These are phyloP conservation scores for Penicillium parvum DNA, from an alignment of 495 filamentous ascomycete species.

Conservation along the genomic window DNA sequence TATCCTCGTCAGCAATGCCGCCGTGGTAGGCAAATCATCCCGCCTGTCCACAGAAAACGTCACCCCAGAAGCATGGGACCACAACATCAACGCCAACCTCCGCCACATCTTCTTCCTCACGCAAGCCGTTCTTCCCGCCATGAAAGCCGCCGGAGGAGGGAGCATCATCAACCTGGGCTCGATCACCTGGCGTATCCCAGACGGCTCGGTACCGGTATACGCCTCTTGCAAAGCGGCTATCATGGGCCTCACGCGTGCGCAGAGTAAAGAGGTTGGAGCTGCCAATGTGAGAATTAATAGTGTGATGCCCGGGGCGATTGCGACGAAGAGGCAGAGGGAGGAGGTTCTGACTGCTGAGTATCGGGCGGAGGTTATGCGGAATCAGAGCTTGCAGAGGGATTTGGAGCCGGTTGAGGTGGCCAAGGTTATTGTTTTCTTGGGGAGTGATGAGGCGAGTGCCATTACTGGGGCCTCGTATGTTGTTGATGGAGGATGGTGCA, in stretches of 20 bases:
- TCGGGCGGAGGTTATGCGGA: constrained; percentile 29
- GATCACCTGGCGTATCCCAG: constrained; percentile 29
- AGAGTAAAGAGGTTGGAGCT: constrained; percentile 15
- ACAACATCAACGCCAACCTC: constrained; percentile 24
- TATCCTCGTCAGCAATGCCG: constrained; percentile 40
- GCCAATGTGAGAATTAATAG: constrained; percentile 20
- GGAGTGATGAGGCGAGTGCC: constrained; percentile 47
- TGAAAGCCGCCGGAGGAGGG: constrained; percentile 19
- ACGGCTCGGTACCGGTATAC: constrained; percentile 16
- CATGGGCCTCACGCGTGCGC: constrained; percentile 20
- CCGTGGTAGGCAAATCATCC: constrained; percentile 9
- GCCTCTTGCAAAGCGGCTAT: constrained; percentile 28
- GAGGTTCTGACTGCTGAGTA: constrained; percentile 43
- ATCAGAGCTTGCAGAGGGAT: constrained; percentile 40
- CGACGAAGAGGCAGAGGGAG: constrained; percentile 35
- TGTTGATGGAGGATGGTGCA: constrained; percentile 32
- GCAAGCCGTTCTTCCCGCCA: constrained; percentile 24
- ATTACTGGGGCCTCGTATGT: constrained; percentile 40
- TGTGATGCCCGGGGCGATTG: constrained; percentile 29
- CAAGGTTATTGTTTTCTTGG: constrained; percentile 46
- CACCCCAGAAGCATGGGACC: constrained; percentile 25
- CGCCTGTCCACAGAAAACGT: constrained; percentile 22
- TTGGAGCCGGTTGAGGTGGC: constrained; percentile 46
- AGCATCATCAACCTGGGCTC: constrained; percentile 29
- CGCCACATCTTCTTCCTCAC: constrained; percentile 36